Base-by-base conservation (phyloP, 768 basidiomycete species). In the Lanmaoa rubissima region DNA sequence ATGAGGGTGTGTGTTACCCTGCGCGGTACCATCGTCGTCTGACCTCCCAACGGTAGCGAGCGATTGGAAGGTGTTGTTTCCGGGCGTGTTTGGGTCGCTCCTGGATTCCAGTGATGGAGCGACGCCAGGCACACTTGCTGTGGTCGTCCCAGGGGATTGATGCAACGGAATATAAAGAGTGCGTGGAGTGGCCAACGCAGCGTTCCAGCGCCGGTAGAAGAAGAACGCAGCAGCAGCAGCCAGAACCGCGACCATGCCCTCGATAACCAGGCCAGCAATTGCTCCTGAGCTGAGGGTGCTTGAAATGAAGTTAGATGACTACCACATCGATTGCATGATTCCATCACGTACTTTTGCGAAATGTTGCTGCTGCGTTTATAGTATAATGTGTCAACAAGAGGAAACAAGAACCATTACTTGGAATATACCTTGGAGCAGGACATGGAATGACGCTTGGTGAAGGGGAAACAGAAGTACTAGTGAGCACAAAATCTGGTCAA, bases 161-260 rank as follows among this genome's bases (percentile, higher is more conserved):
- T 46, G 39, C 8, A 49, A 9, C 6, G 61, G 44, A 0, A 58
- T 50, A 51, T 62, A 60, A 9, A 40, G 28, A 4, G 39, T 45
- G 4, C 34, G 31, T 32, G 60, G 49, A 14, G 31, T 19, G 31
- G 21, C 24, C 40, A 60, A 49, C 2, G 44, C 54, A 11, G 50
- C 46, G 52, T 53, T 68, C 66, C 64, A 72, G 14, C 64, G 66
- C 19, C 60, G 43, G 28, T 68, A 64, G 53, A 68, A 70, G 32
- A 66, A 43, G 24, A 53, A 34, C 0, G 69, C 68, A 0, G 47
- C 54, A 1, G 24, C 59, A 0, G 57, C 54, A 19, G 68, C 64
- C 1, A 65, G 34, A 34, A 58, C 19, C 14, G 64, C 64, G 3
- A 61, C 31, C 4, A 55, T 54, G 1, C 43, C 53, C 21, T 61